phyloP scores from a whole-genome alignment of 768 basidiomycete genomes.

The Galerina marginata region DNA sequence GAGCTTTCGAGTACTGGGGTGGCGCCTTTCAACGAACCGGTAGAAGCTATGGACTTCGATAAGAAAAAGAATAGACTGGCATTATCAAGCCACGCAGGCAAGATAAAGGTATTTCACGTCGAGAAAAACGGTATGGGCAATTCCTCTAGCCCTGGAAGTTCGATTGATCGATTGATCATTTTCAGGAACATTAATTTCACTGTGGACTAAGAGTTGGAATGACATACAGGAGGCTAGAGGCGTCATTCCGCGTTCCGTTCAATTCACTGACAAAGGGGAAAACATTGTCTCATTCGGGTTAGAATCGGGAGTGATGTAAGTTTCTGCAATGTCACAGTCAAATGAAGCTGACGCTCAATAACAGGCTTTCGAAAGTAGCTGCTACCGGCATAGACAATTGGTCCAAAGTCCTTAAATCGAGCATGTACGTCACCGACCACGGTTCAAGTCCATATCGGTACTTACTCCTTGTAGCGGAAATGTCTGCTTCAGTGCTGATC shows the following conservation, averaged over 20 bases:
- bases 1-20: constrained; percentile 5
- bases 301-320: constrained; percentile 16
- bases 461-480: constrained; percentile 4
- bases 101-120: constrained; percentile 5
- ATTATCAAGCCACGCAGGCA: constrained; percentile 6
- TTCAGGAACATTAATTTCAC: background rate
- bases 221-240: background rate
- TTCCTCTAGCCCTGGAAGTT: background rate
- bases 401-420: constrained; percentile 5
- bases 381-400: constrained; percentile 5
- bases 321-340: background rate
- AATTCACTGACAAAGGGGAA: constrained; percentile 7
- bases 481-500: background rate
- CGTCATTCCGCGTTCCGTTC: background rate
- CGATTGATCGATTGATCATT: background rate
- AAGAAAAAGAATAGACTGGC: background rate
- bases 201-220: constrained; percentile 3
- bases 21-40: constrained; percentile 7
- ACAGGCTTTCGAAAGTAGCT: background rate
- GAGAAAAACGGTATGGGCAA: constrained; percentile 6
- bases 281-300: constrained; percentile 9
- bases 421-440: constrained; percentile 5
- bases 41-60: constrained; percentile 9
- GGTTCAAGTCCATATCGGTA: background rate
- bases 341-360: background rate